These are phyloP conservation scores for Saitozyma sp. DNA, from an alignment of 768 basidiomycete species.

Conservation along the genomic window DNA sequence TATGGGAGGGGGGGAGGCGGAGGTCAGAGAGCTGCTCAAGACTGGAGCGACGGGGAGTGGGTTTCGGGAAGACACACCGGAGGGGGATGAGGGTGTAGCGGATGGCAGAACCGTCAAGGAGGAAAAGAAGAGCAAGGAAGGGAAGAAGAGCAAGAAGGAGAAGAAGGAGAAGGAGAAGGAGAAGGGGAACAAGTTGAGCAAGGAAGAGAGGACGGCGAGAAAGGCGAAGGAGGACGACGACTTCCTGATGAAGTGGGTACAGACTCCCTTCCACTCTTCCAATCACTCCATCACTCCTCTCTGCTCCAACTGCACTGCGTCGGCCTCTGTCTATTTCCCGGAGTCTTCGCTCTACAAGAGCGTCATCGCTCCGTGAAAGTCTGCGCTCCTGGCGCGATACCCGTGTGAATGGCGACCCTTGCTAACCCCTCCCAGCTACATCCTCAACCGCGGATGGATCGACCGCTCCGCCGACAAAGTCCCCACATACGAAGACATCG, in stretches of 20 bases:
- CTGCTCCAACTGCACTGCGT: too few relatives aligned
- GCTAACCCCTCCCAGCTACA: constrained; percentile 65
- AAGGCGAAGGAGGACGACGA: constrained; percentile 75
- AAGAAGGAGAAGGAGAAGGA: constrained; percentile 59
- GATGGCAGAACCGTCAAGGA: neutral
- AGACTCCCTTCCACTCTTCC: constrained; percentile 1
- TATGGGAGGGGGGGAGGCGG: constrained; percentile 65
- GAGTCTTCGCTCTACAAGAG: too few relatives aligned
- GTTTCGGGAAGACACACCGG: constrained; percentile 8
- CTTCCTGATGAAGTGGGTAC: constrained; percentile 80
- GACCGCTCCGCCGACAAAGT: constrained; percentile 66
- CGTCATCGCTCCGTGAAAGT: too few relatives aligned
- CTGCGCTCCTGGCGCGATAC: neutral
- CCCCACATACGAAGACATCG: constrained; percentile 83
- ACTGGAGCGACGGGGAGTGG: constrained; percentile 47
- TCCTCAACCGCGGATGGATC: constrained; percentile 96
- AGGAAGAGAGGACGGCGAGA: constrained; percentile 41
- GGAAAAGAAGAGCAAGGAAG: constrained; percentile 49
- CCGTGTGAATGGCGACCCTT: neutral
- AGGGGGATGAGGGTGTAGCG: constrained; percentile 16
- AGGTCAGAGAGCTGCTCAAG: constrained; percentile 66
- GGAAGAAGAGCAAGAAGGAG: constrained; percentile 56
- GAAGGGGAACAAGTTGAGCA: constrained; percentile 47
- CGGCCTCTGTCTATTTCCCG: too few relatives aligned
- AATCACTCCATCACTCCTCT: too few relatives aligned